Conservation (phyloP, 192 early-diverging fungal species). For the Lunasporangiospora selenospora region DNA sequence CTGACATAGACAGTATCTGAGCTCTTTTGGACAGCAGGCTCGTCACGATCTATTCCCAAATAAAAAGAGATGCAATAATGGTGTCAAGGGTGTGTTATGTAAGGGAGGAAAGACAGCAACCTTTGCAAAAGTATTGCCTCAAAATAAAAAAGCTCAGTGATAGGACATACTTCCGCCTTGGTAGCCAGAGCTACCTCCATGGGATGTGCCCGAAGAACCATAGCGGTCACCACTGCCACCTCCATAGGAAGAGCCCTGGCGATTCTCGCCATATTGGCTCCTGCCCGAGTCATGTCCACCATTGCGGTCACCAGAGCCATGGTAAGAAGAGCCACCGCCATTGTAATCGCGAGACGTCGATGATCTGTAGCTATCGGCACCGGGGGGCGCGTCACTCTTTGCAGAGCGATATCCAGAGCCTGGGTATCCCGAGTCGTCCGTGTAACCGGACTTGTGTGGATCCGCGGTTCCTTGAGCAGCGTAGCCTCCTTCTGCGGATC, state of each 20-base stretch:
- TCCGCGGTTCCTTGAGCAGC: constrained; percentile 11
- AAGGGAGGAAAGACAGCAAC: no score
- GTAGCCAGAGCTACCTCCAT: no score
- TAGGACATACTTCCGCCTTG: no score
- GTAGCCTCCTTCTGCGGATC: not conserved
- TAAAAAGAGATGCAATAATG: not conserved
- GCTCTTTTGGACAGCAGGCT: constrained; percentile 50
- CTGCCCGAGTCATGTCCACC: no score
- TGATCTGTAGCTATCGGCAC: constrained; percentile 41
- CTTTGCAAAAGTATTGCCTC: no score
- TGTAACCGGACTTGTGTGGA: constrained; percentile 5
- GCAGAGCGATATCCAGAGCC: constrained; percentile 13
- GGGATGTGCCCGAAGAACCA: no score
- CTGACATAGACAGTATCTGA: constrained; percentile 77
- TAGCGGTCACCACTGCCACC: no score
- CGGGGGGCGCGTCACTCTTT: constrained; percentile 4
- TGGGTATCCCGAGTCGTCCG: not conserved
- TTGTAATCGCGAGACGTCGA: not conserved
- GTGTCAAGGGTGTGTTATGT: not conserved
- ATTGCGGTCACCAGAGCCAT: not conserved
- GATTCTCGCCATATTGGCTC: no score
- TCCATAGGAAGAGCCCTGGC: no score
- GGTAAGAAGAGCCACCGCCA: not conserved
- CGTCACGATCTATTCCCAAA: constrained; percentile 21
- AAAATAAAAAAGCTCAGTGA: no score